phyloP scores from a whole-genome alignment of 2,329 filamentous ascomycete species.

The Ophiostoma sp. region DNA sequence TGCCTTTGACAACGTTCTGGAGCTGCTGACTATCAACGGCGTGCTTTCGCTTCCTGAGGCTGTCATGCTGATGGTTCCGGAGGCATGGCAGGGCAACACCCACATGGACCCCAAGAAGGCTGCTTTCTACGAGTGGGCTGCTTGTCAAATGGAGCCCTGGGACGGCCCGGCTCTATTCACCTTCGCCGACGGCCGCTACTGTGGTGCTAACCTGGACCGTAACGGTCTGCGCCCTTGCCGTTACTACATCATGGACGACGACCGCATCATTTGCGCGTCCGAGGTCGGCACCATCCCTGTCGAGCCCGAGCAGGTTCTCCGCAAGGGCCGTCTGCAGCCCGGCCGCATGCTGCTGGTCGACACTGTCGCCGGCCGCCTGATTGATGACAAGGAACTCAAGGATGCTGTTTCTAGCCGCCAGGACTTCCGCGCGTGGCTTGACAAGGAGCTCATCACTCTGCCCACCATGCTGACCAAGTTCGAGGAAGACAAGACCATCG shows the following conservation, averaged over 20 bases:
- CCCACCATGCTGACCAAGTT: conserved; percentile 65
- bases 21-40: conserved; percentile 89
- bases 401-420: conserved; percentile 76
- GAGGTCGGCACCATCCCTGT: conserved; percentile 92
- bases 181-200: conserved; percentile 93
- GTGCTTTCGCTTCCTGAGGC: conserved; percentile 92
- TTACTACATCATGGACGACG: conserved; percentile 95
- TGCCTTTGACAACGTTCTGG: conserved; percentile 93
- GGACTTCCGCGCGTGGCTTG: conserved; percentile 84
- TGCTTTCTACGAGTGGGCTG: conserved; percentile 97
- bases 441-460: conserved; percentile 77
- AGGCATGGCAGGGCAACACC: conserved; percentile 93
- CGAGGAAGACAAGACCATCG: conserved; percentile 48
- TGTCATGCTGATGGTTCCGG: conserved; percentile 97
- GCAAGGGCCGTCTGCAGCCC: conserved; percentile 89
- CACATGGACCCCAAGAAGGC: conserved; percentile 92
- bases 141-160: conserved; percentile 98
- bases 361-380: conserved; percentile 81
- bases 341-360: conserved; percentile 96
- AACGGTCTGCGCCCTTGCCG: conserved; percentile 93
- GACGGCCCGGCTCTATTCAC: conserved; percentile 95
- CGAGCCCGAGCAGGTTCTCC: conserved; percentile 81
- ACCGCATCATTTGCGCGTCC: conserved; percentile 93
- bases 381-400: conserved; percentile 91
- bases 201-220: conserved; percentile 91